A percentile compares a stretch with the other conserved stretches of the same genome.
phyloP scores from a whole-genome alignment of 768 basidiomycete genomes.

The Lactarius trivialis region DNA sequence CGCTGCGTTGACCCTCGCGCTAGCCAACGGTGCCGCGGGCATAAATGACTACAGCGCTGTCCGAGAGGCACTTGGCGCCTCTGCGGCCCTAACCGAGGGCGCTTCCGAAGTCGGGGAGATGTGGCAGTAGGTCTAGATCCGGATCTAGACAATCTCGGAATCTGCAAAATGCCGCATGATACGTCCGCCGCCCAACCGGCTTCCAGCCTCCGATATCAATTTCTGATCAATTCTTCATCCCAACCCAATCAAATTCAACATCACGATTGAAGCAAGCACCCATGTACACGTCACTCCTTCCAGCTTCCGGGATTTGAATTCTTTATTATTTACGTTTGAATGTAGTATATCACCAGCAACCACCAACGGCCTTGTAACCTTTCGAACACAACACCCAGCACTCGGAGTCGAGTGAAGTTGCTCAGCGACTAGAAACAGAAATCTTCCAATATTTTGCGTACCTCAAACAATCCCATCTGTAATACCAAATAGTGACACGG shows the following conservation, averaged over 20 bases:
- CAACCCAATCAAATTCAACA: constrained; percentile 1
- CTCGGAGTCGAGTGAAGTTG: background rate
- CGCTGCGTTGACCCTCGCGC: constrained; percentile 50
- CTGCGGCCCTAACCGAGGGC: constrained; percentile 29
- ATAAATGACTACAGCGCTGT: constrained; percentile 51
- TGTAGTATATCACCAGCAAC: constrained; percentile 11
- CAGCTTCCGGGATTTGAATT: background rate
- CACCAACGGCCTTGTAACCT: constrained; percentile 2
- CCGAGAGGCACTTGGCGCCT: constrained; percentile 33
- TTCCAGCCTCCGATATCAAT: background rate
- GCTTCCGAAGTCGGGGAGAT: constrained; percentile 49
- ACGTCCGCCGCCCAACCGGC: background rate
- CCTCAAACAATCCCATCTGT: constrained; percentile 1
- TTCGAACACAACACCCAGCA: background rate
- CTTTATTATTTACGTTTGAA: constrained; percentile 4
- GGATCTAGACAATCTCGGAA: background rate
- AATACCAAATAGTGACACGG: background rate
- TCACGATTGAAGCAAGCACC: constrained; percentile 3
- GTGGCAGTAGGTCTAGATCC: constrained; percentile 38
- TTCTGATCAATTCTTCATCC: constrained; percentile 3
- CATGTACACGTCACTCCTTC: background rate
- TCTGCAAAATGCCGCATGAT: constrained; percentile 2
- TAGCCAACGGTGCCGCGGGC: constrained; percentile 59
- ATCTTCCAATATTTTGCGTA: constrained; percentile 7
- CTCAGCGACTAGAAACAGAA: background rate